Evolutionary conservation across 2,329 filamentous ascomycete species (phyloP).

Genomic region (Spiromastix sp.): DNA sequence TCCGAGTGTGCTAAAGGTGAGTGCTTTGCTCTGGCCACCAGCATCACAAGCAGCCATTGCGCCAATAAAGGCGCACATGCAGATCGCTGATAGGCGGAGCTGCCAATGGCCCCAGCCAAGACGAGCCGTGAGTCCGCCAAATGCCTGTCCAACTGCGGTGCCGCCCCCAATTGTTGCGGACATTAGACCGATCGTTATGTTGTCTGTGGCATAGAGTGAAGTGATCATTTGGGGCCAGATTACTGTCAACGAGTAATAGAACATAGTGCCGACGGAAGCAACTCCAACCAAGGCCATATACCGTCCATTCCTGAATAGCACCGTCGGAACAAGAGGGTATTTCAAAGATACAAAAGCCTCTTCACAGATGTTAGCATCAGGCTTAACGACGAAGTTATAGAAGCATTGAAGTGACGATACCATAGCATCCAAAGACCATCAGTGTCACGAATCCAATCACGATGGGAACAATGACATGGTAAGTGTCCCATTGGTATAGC

Average conservation of each 20-base stretch:
- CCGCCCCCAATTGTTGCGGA: conserved; percentile 34
- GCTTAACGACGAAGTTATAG: neutral
- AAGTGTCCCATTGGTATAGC: conserved; percentile 34
- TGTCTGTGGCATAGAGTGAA: conserved; percentile 31
- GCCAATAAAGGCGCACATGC: conserved; percentile 14
- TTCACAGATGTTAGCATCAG: conserved; percentile 9
- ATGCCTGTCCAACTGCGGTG: conserved; percentile 31
- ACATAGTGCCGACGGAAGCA: conserved; percentile 33
- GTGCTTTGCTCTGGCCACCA: conserved; percentile 10
- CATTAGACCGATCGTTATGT: conserved; percentile 32
- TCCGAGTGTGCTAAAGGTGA: conserved; percentile 17
- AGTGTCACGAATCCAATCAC: conserved; percentile 30
- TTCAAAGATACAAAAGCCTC: conserved; percentile 27
- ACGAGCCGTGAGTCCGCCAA: conserved; percentile 20
- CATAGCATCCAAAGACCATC: conserved; percentile 28
- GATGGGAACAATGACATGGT: conserved; percentile 26
- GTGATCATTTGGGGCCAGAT: conserved; percentile 37
- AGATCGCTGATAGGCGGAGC: conserved; percentile 9
- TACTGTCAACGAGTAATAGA: conserved; percentile 37
- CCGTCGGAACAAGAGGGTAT: conserved; percentile 33
- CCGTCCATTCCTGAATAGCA: conserved; percentile 32
- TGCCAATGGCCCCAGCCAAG: conserved; percentile 13
- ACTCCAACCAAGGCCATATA: conserved; percentile 32
- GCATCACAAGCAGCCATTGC: conserved; percentile 13
- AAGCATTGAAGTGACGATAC: conserved; percentile 14